Evolutionary conservation across 2,329 filamentous ascomycete genomes (phyloP), one percentile per base, ranked within the genome.

Genomic region (Metarhizium brunneum): DNA sequence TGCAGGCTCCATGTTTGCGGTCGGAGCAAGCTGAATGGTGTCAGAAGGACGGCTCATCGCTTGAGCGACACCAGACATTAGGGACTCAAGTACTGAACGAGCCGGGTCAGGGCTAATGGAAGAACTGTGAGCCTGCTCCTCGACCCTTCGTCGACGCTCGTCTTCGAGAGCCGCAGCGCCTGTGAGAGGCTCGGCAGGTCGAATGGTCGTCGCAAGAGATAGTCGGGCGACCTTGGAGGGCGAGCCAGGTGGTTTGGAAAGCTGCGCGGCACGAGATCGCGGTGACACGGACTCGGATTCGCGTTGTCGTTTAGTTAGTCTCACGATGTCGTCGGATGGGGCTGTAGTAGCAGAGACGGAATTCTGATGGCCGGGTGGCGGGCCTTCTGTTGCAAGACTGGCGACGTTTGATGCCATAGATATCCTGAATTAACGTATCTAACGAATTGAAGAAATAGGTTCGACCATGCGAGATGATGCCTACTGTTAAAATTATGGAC

Each of bases 11-110:
- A 76, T 76, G 50, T 70, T 67, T 18, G 74, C 72, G 13, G 74
- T 76, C 1, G 74, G 72, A 52, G 71, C 73, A 36, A 66, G 56
- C 59, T 66, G 72, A n/a, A 77, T 75, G 59, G 73, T 75, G 66
- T 83, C 80, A 55, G 76, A 71, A n/a, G 79, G 71, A 57, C 78
- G 79, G 65, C 79, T 83, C 72, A 84, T 79, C 50, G 73, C 73
- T 59, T 77, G 70, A 29, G 75, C 73, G 55, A 71, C 76, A 48
- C 76, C 76, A 40, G 80, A 78, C 71, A 83, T 75, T 50, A 84
- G 71, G 20, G 79, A 78, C 25, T 75, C 72, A 35, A 84, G 69
- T 36, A 75, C 78, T 57, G 71, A 76, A 54, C 81, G 79, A n/a
- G 73, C 73, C 20, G 79, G 76, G 54, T 81, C 81, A 45, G 82